A percentile compares a stretch with the other conserved stretches of the same genome.
These are phyloP conservation scores for Rhodotorula sp. DNA, from an alignment of 1,284 basidiomycete species.

Conservation along the genomic window DNA sequence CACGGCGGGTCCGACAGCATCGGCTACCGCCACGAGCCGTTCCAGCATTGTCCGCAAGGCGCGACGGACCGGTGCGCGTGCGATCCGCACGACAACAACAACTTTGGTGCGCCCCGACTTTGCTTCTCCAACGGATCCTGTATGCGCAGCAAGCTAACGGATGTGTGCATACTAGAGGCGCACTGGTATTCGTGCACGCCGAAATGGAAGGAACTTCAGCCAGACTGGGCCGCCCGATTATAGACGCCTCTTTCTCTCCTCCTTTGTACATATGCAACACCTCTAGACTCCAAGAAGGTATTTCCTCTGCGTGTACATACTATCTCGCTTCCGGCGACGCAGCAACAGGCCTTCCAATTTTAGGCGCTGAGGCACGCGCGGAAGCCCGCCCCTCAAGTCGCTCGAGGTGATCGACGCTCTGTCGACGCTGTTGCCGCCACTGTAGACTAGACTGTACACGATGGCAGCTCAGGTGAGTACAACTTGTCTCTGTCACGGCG, in stretches of 20 bases:
- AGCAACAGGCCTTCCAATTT: no score
- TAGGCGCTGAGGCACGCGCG: background rate
- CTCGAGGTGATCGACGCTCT: background rate
- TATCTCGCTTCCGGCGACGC: no score
- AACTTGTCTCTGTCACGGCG: no score
- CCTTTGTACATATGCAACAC: background rate
- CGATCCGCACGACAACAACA: slow-evolving; percentile 30
- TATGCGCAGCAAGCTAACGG: no score
- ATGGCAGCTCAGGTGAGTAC: slow-evolving; percentile 11
- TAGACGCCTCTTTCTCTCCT: background rate
- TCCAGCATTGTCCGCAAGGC: slow-evolving; percentile 61
- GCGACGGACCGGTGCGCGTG: slow-evolving; percentile 56
- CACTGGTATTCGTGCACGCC: slow-evolving; percentile 34
- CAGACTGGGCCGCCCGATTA: background rate
- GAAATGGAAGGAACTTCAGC: slow-evolving; percentile 3
- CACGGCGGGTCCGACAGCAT: background rate
- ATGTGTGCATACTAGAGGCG: no score
- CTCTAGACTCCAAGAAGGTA: background rate
- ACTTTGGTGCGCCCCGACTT: no score
- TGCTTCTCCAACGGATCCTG: no score
- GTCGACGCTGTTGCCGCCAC: background rate
- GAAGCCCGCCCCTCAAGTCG: background rate
- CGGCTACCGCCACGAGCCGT: slow-evolving; percentile 16
- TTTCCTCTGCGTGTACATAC: no score
- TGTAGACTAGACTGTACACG: background rate